Evolutionary conservation across 1,284 basidiomycete species (phyloP).

Genomic region (Fomitopsis schrenkii): DNA sequence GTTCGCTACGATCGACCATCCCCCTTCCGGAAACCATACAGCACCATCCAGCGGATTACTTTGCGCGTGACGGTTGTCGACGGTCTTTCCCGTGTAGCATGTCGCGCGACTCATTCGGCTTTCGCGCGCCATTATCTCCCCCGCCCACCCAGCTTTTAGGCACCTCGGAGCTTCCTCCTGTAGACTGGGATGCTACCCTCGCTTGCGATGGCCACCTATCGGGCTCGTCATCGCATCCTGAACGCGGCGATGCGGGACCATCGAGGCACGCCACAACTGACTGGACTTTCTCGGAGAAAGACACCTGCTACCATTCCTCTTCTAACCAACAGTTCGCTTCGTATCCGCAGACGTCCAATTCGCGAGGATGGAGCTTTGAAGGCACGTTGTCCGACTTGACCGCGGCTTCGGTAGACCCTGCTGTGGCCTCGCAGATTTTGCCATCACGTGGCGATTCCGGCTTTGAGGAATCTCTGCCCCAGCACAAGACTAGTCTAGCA

Average conservation of each 20-base stretch:
- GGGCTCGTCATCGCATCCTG: not conserved
- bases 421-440: conserved; percentile 8
- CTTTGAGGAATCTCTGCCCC: conserved; percentile 16
- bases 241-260: not conserved
- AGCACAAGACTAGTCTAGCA: conserved; percentile 5
- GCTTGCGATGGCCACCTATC: not conserved
- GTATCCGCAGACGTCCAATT: conserved; percentile 1
- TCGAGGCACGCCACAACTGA: not conserved
- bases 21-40: conserved; percentile 16
- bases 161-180: conserved; percentile 15
- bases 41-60: conserved; percentile 5
- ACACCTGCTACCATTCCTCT: not conserved
- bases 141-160: conserved; percentile 17
- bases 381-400: conserved; percentile 3
- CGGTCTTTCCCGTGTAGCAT: conserved; percentile 10
- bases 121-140: conserved; percentile 18
- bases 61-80: conserved; percentile 5
- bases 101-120: conserved; percentile 16
- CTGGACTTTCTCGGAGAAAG: not conserved
- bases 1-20: conserved; percentile 18
- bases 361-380: conserved; percentile 14
- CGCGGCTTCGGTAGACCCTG: conserved; percentile 3
- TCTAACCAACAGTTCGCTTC: not conserved
- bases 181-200: not conserved
- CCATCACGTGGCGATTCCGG: conserved; percentile 22